Evolutionary conservation across 1,284 basidiomycete species (phyloP), one percentile per base, ranked within the genome.

Genomic region (Vanrija humicola): DNA sequence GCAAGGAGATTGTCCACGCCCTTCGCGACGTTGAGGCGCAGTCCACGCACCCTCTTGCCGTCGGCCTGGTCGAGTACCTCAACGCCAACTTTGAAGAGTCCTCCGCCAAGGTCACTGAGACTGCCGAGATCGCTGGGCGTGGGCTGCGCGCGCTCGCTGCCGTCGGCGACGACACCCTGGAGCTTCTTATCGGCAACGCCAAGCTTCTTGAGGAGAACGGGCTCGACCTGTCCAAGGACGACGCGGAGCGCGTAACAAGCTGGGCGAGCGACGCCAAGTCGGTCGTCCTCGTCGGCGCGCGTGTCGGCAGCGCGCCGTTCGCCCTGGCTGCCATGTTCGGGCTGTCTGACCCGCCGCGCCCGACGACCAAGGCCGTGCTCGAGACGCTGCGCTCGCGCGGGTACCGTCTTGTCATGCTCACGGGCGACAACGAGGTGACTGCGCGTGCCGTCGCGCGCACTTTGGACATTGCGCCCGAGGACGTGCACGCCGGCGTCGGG

Each of bases 41-140:
- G 56, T 96, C 91, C 1, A 96, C 98, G 72, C 96, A 99, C 70
- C 95, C 96, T 0, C 84, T 99, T 15, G 96, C 93, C 3, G 87
- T 90, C 67, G 94, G 95, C 6, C 85, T 98, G 43, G 88, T 92
- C 0, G 77, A 82, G 0, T 88, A 91, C 73, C 19, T 87, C 43
- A 5, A 34, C 12, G 34, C 23, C 6, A 88, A 86, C 26, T 86
- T 84, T 67, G 84, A 87, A 21, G 68, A 84, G 0, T 74, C 92
- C 12, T 64, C 74, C 3, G 79, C 80, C 15, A 74, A 76, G 45
- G 74, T 82, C n/a, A 56, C 70, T 10, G 72, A 77, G 5, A 98
- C 97, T 69, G 88, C 94, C 73, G 90, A 89, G 63, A 79, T 89
- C 21, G 89, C 94, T 0, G 96, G 96, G 15, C 85, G 88, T 56